Evolutionary conservation across 768 basidiomycete genomes (phyloP).

Genomic region (Russula vinacea): DNA sequence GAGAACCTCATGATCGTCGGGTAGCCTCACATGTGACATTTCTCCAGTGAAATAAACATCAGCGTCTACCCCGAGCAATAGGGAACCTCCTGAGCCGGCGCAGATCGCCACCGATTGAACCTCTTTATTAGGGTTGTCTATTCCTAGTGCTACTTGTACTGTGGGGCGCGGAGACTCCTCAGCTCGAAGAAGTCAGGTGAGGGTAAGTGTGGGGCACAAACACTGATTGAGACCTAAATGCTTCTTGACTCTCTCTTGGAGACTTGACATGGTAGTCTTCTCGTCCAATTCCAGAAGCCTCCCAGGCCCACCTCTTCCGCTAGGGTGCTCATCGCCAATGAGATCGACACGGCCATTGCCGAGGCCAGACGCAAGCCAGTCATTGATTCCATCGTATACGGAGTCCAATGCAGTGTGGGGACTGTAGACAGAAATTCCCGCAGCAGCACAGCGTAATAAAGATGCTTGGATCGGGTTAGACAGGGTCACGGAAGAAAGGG

Average conservation of each 20-base stretch:
- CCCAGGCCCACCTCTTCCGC: constrained; percentile 36
- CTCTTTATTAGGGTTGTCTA: constrained; percentile 29
- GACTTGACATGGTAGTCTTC: constrained; percentile 32
- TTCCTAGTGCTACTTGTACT: constrained; percentile 64
- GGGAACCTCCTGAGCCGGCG: constrained; percentile 82
- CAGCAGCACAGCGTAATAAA: constrained; percentile 73
- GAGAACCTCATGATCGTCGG: constrained; percentile 16
- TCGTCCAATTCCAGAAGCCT: constrained; percentile 21
- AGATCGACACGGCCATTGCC: constrained; percentile 38
- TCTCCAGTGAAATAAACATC: constrained; percentile 93
- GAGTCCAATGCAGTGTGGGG: constrained; percentile 89
- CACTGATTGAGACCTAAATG: constrained; percentile 37
- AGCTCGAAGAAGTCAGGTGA: constrained; percentile 8
- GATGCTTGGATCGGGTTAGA: constrained; percentile 74
- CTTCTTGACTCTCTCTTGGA: constrained; percentile 44
- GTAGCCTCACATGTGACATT: constrained; percentile 67
- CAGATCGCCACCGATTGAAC: constrained; percentile 77
- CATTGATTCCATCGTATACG: constrained; percentile 83
- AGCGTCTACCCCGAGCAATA: constrained; percentile 67
- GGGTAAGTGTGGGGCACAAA: constrained; percentile 37
- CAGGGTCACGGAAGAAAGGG: constrained; percentile 72
- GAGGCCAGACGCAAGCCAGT: constrained; percentile 66
- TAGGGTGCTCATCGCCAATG: constrained; percentile 38
- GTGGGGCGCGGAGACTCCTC: constrained; percentile 19
- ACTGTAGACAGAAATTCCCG: constrained; percentile 80